phyloP scores from a whole-genome alignment of 2,329 filamentous ascomycete species.

The Chaetothyriales sp. region DNA sequence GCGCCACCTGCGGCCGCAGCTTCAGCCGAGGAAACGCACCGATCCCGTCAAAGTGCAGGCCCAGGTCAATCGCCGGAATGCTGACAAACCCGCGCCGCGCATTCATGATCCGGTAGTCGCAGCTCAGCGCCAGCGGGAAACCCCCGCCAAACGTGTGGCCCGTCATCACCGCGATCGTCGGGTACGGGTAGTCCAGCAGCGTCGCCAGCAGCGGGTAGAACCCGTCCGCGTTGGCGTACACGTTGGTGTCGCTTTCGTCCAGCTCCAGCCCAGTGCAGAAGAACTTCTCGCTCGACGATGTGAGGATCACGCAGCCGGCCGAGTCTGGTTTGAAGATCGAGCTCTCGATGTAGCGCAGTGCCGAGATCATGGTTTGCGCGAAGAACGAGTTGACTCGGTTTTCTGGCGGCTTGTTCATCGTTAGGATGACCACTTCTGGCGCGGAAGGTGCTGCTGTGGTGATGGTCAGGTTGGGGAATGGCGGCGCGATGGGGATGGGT shows the following conservation, averaged over 20 bases:
- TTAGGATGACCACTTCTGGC: constrained; percentile 36
- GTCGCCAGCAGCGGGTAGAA: constrained; percentile 41
- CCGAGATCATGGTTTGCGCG: constrained; percentile 38
- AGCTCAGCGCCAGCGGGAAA: constrained; percentile 32
- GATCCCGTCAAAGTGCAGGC: constrained; percentile 41
- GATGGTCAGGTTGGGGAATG: constrained; percentile 13
- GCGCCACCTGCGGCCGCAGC: constrained; percentile 35
- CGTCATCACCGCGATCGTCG: constrained; percentile 33
- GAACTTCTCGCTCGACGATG: constrained; percentile 30
- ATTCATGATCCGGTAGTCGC: constrained; percentile 37
- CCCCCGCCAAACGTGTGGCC: constrained; percentile 37
- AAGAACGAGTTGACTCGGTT: constrained; percentile 37
- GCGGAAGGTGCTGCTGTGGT: constrained; percentile 9
- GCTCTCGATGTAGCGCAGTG: constrained; percentile 33
- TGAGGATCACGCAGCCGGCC: constrained; percentile 39
- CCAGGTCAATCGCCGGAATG: constrained; percentile 41
- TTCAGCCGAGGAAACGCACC: constrained; percentile 38
- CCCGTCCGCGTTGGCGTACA: constrained; percentile 41
- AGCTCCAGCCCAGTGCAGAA: constrained; percentile 37
- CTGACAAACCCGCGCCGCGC: constrained; percentile 31
- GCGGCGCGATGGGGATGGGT: constrained; percentile 3
- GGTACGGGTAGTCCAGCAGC: constrained; percentile 35
- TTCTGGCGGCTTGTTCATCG: constrained; percentile 39
- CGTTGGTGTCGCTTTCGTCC: constrained; percentile 33
- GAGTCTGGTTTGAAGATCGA: constrained; percentile 31